Conservation (phyloP, 176 grass and related monocot genomes). For the Hsuehochloa calcarea region DNA sequence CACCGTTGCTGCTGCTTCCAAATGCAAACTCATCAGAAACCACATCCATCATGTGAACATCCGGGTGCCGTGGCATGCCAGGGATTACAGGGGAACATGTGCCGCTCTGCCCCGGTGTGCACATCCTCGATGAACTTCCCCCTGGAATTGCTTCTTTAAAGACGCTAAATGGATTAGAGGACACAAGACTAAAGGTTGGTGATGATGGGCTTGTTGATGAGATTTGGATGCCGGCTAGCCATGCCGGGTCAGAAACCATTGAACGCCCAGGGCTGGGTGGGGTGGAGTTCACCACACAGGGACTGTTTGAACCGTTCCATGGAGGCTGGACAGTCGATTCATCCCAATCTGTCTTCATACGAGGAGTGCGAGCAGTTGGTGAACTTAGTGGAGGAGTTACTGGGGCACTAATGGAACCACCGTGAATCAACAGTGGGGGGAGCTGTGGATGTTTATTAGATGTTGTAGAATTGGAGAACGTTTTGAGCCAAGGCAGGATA, state of each 20-base stretch:
- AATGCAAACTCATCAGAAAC: slow-evolving; percentile 81
- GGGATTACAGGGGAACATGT: slow-evolving; percentile 66
- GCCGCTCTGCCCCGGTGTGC: slow-evolving; percentile 73
- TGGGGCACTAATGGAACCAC: slow-evolving; percentile 82
- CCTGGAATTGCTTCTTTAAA: slow-evolving; percentile 48
- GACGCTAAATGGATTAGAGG: slow-evolving; percentile 68
- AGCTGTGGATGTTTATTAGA: slow-evolving; percentile 64
- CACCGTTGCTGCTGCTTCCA: slow-evolving; percentile 53
- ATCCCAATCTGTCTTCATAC: slow-evolving; percentile 61
- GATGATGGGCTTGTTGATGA: slow-evolving; percentile 59
- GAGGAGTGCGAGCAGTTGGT: slow-evolving; percentile 57
- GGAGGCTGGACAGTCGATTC: slow-evolving; percentile 46
- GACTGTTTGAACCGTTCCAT: slow-evolving; percentile 52
- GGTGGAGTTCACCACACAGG: slow-evolving; percentile 78
- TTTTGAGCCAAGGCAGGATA: slow-evolving; percentile 69
- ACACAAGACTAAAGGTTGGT: slow-evolving; percentile 77
- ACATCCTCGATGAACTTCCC: slow-evolving; percentile 51
- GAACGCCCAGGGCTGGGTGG: slow-evolving; percentile 47
- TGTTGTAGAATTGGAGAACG: slow-evolving; percentile 49
- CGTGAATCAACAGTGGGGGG: slow-evolving; percentile 59
- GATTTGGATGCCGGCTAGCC: slow-evolving; percentile 81
- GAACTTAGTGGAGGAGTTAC: slow-evolving; percentile 90
- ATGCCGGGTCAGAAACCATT: slow-evolving; percentile 50
- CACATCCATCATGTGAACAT: slow-evolving; percentile 60
- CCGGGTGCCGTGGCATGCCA: slow-evolving; percentile 28